Percentiles rank a stretch among this genome's conserved stretches.
Evolutionary conservation across 768 basidiomycete genomes (phyloP).

Genomic region (Suillus cothurnatus): DNA sequence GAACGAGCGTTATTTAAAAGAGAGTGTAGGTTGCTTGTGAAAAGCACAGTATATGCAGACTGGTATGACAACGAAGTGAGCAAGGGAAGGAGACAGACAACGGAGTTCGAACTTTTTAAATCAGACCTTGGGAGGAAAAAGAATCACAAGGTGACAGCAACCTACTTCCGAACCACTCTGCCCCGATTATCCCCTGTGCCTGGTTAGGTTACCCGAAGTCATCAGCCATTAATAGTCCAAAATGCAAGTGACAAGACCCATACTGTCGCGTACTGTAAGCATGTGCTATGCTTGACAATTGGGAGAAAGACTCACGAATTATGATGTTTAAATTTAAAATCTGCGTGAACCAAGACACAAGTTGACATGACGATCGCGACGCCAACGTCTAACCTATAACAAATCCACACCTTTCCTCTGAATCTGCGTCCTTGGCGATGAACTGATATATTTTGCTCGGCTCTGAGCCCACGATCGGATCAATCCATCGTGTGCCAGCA

Average conservation of each 20-base stretch:
- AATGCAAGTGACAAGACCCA: no score
- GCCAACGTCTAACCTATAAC: no score
- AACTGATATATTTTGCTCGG: not conserved
- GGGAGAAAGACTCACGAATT: not conserved
- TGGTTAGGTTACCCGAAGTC: not conserved
- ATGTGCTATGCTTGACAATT: no score
- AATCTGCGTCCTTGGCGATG: not conserved
- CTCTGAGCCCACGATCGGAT: no score
- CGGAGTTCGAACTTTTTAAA: slow-evolving; percentile 35
- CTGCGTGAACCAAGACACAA: no score
- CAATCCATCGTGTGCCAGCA: no score
- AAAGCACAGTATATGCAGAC: slow-evolving; percentile 6
- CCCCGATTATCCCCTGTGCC: not conserved
- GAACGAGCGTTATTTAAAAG: slow-evolving; percentile 23
- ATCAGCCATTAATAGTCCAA: not conserved
- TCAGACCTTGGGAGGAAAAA: not conserved
- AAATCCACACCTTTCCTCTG: not conserved
- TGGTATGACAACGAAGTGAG: not conserved
- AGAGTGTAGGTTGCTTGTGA: slow-evolving; percentile 25
- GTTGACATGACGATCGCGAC: no score
- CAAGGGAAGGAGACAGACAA: slow-evolving; percentile 13
- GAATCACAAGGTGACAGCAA: not conserved
- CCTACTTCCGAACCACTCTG: not conserved
- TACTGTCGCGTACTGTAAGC: not conserved
- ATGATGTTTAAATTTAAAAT: no score